phyloP scores from a whole-genome alignment of 1,139 yeast species.

The Candida albicans region DNA sequence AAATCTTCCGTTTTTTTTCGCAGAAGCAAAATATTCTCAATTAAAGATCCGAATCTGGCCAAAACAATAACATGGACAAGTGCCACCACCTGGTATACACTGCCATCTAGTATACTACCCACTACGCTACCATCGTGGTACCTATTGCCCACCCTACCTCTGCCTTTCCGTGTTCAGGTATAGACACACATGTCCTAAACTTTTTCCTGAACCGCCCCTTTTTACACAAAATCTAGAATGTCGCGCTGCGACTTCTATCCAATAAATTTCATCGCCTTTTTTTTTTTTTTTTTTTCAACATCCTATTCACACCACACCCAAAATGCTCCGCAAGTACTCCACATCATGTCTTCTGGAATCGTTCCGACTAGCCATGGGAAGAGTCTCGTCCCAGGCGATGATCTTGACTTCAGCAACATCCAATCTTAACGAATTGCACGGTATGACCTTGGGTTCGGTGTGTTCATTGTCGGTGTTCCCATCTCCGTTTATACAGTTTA shows the following conservation, averaged over 20 bases:
- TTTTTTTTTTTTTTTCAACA: neutral
- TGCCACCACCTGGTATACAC: too few species aligned
- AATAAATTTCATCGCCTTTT: neutral
- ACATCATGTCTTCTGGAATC: constrained; percentile 9
- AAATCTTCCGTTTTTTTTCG: neutral
- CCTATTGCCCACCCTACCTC: too few species aligned
- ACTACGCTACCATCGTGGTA: too few species aligned
- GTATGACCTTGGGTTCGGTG: constrained; percentile 81
- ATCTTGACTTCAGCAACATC: constrained; percentile 26
- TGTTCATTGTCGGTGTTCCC: constrained; percentile 77
- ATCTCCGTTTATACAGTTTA: constrained; percentile 72
- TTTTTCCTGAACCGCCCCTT: neutral
- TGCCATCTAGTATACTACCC: too few species aligned
- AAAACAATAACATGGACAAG: neutral
- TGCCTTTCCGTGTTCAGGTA: too few species aligned
- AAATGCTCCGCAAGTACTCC: constrained; percentile 2
- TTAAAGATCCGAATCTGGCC: neutral
- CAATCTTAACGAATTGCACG: constrained; percentile 41
- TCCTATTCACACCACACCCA: neutral
- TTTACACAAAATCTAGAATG: neutral
- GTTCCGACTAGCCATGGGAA: constrained; percentile 39
- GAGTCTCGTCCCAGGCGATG: constrained; percentile 47
- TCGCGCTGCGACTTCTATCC: neutral
- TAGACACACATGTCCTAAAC: too few species aligned
- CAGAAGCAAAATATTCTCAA: neutral